A percentile compares a stretch with the other conserved stretches of the same genome.
phyloP scores from a whole-genome alignment of 345 rosid species.

The Zanthoxylum bungeanum region DNA sequence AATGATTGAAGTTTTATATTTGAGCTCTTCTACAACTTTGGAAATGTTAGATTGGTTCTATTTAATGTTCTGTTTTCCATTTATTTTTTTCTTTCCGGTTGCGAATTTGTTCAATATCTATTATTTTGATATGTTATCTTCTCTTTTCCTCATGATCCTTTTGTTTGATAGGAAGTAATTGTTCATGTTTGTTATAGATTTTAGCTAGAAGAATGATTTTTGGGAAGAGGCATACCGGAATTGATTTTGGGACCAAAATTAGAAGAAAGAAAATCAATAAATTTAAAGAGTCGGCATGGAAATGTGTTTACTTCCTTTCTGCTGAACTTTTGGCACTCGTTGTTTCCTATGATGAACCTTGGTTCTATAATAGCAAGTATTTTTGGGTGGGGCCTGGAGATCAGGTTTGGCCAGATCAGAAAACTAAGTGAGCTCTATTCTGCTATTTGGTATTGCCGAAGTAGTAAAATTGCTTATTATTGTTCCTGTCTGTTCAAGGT shows the following conservation, averaged over 20 bases:
- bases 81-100: background rate
- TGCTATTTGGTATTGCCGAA: background rate
- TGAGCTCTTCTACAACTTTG: background rate
- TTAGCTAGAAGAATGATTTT: constrained; percentile 52
- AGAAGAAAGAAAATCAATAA: constrained; percentile 57
- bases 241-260: constrained; percentile 33
- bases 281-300: constrained; percentile 95
- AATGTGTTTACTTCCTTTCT: constrained; percentile 71
- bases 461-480: constrained; percentile 3
- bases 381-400: constrained; percentile 85
- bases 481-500: constrained; percentile 2
- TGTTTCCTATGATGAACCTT: constrained; percentile 72
- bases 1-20: background rate
- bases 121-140: background rate
- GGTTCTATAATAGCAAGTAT: constrained; percentile 68
- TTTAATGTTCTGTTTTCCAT: background rate
- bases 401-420: constrained; percentile 84
- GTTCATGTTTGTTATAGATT: constrained; percentile 42
- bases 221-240: constrained; percentile 37
- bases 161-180: background rate
- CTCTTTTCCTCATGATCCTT: background rate
- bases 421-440: constrained; percentile 61
- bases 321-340: constrained; percentile 62
- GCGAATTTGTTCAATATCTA: constrained; percentile 24
- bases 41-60: background rate